phyloP scores from a whole-genome alignment of 2,329 filamentous ascomycete genomes.

The Stagonosporopsis tanaceti region DNA sequence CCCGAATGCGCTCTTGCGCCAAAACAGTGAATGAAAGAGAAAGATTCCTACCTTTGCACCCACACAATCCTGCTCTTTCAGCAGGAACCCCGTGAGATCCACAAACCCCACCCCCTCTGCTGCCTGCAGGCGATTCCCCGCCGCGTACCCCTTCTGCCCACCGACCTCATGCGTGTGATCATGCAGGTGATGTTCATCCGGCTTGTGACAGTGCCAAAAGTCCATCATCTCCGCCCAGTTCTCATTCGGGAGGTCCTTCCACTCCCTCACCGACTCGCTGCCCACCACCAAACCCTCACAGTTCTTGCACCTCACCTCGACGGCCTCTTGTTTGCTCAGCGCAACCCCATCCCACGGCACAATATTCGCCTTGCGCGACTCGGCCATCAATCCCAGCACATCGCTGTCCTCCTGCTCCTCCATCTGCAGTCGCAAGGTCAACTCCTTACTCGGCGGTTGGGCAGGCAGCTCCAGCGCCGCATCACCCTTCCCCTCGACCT shows the following conservation, averaged over 20 bases:
- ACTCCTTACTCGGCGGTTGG: constrained; percentile 56
- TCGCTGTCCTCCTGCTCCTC: constrained; percentile 52
- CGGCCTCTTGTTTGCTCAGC: constrained; percentile 33
- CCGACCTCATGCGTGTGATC: constrained; percentile 51
- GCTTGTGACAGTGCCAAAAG: constrained; percentile 99
- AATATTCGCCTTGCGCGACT: constrained; percentile 46
- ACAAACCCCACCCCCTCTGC: constrained; percentile 75
- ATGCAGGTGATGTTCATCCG: constrained; percentile 67
- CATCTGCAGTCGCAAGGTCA: constrained; percentile 63
- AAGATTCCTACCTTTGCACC: constrained; percentile 53
- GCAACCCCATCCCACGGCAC: constrained; percentile 55
- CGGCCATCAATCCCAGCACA: constrained; percentile 39
- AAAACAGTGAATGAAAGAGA: neutral
- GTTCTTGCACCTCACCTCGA: constrained; percentile 38
- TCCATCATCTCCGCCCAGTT: constrained; percentile 99
- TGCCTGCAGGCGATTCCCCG: constrained; percentile 75
- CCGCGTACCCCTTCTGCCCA: constrained; percentile 75
- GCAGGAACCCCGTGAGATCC: constrained; percentile 78
- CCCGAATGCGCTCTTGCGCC: constrained; percentile 43
- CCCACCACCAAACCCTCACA: constrained; percentile 34
- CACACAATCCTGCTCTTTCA: constrained; percentile 72
- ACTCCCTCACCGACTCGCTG: constrained; percentile 55
- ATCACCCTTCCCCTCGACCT: constrained; percentile 53
- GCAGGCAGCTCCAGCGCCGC: constrained; percentile 60
- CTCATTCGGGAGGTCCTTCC: constrained; percentile 95